Evolutionary conservation across 257 asterid genomes (phyloP), one percentile per base, ranked within the genome.

Genomic region (Fraxinus cuspidata): DNA sequence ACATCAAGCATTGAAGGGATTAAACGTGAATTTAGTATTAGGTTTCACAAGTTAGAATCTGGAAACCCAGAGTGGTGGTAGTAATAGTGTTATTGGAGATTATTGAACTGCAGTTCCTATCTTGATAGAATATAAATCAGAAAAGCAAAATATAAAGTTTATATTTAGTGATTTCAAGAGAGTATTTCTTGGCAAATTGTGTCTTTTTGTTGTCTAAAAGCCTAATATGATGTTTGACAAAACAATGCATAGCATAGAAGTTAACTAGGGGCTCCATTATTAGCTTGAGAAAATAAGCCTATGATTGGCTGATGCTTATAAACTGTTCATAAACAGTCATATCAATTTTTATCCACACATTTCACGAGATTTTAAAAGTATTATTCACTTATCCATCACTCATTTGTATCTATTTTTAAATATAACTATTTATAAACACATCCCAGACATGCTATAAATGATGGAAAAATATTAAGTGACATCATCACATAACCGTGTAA

Each of bases 81-180:
- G 42, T 7, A 12, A 38, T 38, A 12, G 42, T 38, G 42, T 38
- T 38, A 7, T 12, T 38, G 12, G 42, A 38, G 76, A 25, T 70
- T 9, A 73, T 8, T 42, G 42, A 32, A 18, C 51, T 13, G 28
- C 73, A 19, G 15, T 8, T 38, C 42, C 42, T 38, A 38, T 38
- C 42, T 38, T 38, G 12, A 38, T 38, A 37, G 58, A 65, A 23
- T 13, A 66, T 37, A 6, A 67, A 74, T 35, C 32, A 42, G 51
- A 21, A 76, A 65, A 64, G n/a, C 16, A 15, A 25, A 60, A n/a
- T n/a, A 81, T 31, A 64, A 42, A 66, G 76, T 49, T 73, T 18
- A 56, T 37, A 73, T 53, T 58, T 13, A 66, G 25, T 67, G 76
- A 77, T 73, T 23, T 27, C 6, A 49, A 51, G 37, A 15, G 49